phyloP scores from a whole-genome alignment of 192 early-diverging fungal species.

The Gonapodya sp. region DNA sequence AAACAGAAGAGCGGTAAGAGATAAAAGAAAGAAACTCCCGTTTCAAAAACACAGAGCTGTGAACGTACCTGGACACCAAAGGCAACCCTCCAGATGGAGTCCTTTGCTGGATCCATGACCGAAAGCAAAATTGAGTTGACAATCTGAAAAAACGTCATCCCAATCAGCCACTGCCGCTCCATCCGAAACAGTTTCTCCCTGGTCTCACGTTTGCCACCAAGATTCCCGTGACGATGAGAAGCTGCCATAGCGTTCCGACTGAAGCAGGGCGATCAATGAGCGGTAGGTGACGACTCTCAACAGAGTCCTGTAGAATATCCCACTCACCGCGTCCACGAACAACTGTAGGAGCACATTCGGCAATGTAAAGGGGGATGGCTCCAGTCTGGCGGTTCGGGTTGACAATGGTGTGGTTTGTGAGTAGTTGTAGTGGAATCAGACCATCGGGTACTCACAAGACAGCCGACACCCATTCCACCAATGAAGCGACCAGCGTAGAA shows the following conservation, averaged over 20 bases:
- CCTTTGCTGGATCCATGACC: slow-evolving; percentile 17
- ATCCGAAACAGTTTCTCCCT: background rate
- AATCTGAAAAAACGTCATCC: too few relatives aligned
- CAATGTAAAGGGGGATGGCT: slow-evolving; percentile 5
- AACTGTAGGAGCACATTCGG: slow-evolving; percentile 2
- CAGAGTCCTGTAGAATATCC: too few relatives aligned
- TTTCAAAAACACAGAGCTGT: too few relatives aligned
- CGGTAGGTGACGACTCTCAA: background rate
- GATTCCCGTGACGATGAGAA: slow-evolving; percentile 86
- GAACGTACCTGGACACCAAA: slow-evolving; percentile 58
- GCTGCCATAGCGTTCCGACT: slow-evolving; percentile 35
- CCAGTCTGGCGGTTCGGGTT: too few relatives aligned
- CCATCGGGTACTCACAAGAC: too few relatives aligned
- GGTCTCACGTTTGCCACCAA: slow-evolving; percentile 25
- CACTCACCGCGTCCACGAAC: slow-evolving; percentile 1
- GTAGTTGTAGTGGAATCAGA: too few relatives aligned
- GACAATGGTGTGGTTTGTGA: too few relatives aligned
- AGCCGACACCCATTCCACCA: slow-evolving; percentile 1
- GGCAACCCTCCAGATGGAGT: slow-evolving; percentile 69
- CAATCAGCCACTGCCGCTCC: background rate
- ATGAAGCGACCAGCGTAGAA: slow-evolving; percentile 5
- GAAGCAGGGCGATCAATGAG: too few relatives aligned
- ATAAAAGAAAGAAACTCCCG: too few relatives aligned
- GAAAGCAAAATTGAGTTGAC: slow-evolving; percentile 31
- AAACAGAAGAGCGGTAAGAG: too few relatives aligned